These are phyloP conservation scores for Ascochyta fabae DNA, from an alignment of 2,329 filamentous ascomycete genomes.

Conservation along the genomic window DNA sequence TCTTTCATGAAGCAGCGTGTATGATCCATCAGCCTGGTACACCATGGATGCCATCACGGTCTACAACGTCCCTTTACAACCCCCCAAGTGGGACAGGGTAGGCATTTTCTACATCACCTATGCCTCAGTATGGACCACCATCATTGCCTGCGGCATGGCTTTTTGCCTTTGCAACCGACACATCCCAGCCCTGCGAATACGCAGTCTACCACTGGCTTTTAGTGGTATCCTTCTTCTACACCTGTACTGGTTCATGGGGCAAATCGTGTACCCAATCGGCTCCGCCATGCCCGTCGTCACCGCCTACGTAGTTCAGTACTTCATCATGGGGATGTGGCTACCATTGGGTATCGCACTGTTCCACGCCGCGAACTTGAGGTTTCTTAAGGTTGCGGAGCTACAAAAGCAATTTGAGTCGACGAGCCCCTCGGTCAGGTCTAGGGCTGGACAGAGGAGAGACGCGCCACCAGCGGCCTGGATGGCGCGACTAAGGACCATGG, in stretches of 20 bases:
- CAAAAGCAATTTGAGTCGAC: slow-evolving; percentile 20
- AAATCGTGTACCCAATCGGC: slow-evolving; percentile 23
- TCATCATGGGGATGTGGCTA: slow-evolving; percentile 28
- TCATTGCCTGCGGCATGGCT: slow-evolving; percentile 21
- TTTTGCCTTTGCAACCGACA: slow-evolving; percentile 26
- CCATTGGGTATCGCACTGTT: slow-evolving; percentile 30
- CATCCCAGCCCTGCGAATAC: slow-evolving; percentile 22
- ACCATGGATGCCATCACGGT: slow-evolving; percentile 18
- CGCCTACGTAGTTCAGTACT: slow-evolving; percentile 25
- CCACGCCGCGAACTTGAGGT: slow-evolving; percentile 24
- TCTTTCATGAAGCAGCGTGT: background rate
- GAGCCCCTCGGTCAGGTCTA: background rate
- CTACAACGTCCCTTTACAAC: slow-evolving; percentile 23
- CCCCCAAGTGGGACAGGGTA: slow-evolving; percentile 21
- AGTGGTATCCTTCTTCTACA: slow-evolving; percentile 23
- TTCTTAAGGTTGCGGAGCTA: slow-evolving; percentile 22
- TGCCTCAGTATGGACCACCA: slow-evolving; percentile 22
- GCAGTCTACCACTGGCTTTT: slow-evolving; percentile 22
- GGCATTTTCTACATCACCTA: slow-evolving; percentile 25
- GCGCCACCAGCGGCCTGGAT: slow-evolving; percentile 5
- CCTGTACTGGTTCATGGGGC: slow-evolving; percentile 26
- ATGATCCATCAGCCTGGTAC: background rate
- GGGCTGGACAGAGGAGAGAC: background rate
- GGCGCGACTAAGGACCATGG: background rate
- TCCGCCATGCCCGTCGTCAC: slow-evolving; percentile 20